phyloP scores from a whole-genome alignment of 2,329 filamentous ascomycete genomes.

The Fusarium incarnatum region DNA sequence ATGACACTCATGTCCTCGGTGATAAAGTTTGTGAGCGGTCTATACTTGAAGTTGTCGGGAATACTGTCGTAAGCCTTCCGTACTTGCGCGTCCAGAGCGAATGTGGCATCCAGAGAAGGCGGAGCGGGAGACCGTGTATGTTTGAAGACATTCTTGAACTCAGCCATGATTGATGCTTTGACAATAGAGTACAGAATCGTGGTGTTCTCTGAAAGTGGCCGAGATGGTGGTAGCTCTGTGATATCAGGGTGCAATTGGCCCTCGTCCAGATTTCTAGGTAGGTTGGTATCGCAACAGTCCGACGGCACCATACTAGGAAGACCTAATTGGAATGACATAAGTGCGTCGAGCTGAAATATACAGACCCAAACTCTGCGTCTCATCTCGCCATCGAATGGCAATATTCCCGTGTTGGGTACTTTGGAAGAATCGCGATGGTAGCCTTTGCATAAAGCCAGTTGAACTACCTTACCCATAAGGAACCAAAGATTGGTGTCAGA shows the following conservation, averaged over 20 bases:
- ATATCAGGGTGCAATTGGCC: constrained; percentile 31
- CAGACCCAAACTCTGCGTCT: constrained; percentile 60
- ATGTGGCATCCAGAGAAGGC: constrained; percentile 24
- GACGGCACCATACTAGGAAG: constrained; percentile 59
- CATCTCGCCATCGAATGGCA: constrained; percentile 60
- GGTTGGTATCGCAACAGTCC: constrained; percentile 35
- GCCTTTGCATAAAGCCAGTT: constrained; percentile 61
- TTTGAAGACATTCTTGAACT: constrained; percentile 42
- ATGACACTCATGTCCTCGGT: constrained; percentile 45
- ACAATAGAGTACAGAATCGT: constrained; percentile 45
- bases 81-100: constrained; percentile 40
- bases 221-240: constrained; percentile 22
- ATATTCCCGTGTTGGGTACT: constrained; percentile 48
- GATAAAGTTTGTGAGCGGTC: constrained; percentile 43
- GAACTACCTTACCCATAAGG: constrained; percentile 56
- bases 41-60: constrained; percentile 43
- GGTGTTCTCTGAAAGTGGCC: constrained; percentile 34
- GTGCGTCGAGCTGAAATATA: constrained; percentile 57
- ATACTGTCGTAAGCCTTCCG: constrained; percentile 36
- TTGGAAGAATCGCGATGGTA: constrained; percentile 60
- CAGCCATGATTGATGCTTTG: constrained; percentile 45
- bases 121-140: constrained; percentile 28
- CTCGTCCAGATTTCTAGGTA: constrained; percentile 40
- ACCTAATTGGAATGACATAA: constrained; percentile 61
- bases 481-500: constrained; percentile 58